These are phyloP conservation scores for Cynanchum wilfordii DNA, from an alignment of 257 asterid species.

Conservation along the genomic window DNA sequence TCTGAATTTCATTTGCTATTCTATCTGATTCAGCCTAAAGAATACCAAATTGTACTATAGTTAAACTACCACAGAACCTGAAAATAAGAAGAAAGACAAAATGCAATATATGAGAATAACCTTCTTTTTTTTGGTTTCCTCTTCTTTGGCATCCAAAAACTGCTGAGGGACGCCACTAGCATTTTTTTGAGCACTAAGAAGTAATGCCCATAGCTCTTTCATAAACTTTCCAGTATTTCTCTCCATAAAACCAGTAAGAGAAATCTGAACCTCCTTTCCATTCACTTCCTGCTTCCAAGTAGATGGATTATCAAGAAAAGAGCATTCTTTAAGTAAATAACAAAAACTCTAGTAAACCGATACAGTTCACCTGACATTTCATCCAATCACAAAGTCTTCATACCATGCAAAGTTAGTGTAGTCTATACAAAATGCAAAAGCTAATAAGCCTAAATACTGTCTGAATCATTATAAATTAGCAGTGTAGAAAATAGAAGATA, in stretches of 20 bases:
- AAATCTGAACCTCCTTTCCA: slow-evolving; percentile 88
- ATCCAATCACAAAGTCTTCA: slow-evolving; percentile 4
- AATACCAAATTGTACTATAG: slow-evolving; percentile 13
- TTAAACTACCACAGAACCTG: neutral
- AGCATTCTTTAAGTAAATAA: slow-evolving; percentile 1
- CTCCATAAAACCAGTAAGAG: slow-evolving; percentile 98
- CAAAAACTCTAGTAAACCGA: neutral
- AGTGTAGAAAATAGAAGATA: neutral
- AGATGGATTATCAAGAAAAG: neutral
- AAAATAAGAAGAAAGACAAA: slow-evolving; percentile 7
- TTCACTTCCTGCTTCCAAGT: slow-evolving; percentile 67
- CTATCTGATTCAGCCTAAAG: slow-evolving; percentile 88
- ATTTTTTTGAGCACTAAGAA: slow-evolving; percentile 87
- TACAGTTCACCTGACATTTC: slow-evolving; percentile 6
- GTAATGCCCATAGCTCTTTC: slow-evolving; percentile 93
- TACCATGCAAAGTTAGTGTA: neutral
- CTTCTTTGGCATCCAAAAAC: slow-evolving; percentile 96
- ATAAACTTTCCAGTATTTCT: slow-evolving; percentile 96
- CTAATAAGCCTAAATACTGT: neutral
- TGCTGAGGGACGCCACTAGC: slow-evolving; percentile 94
- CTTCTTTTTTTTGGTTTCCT: slow-evolving; percentile 80
- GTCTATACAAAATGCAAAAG: neutral
- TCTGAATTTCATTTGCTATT: slow-evolving; percentile 64
- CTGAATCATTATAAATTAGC: neutral
- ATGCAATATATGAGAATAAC: slow-evolving; percentile 30